A percentile compares a stretch with the other conserved stretches of the same genome.
Evolutionary conservation across 306 rosid genomes (phyloP).

Genomic region (Amphicarpaea edgeworthii): DNA sequence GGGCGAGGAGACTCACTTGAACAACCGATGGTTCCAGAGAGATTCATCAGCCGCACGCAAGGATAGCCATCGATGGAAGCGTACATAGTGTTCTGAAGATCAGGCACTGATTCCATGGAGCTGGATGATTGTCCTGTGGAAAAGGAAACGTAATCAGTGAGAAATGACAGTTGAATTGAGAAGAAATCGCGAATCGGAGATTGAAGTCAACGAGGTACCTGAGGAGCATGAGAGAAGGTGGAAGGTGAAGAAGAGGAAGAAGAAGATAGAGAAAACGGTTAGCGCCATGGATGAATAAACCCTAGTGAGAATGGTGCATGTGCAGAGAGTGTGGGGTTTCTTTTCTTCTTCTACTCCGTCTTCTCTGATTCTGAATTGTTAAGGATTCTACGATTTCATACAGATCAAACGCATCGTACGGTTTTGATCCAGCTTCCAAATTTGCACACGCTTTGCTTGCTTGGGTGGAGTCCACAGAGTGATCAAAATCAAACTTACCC

Average conservation of each 20-base stretch:
- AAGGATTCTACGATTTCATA: slow-evolving; percentile 10
- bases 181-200: background rate
- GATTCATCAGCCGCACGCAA: slow-evolving; percentile 81
- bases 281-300: slow-evolving; percentile 66
- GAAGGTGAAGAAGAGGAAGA: slow-evolving; percentile 53
- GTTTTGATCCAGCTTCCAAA: slow-evolving; percentile 16
- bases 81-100: slow-evolving; percentile 91
- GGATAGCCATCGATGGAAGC: slow-evolving; percentile 70
- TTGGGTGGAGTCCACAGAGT: background rate
- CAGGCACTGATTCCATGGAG: slow-evolving; percentile 90
- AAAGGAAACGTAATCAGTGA: slow-evolving; percentile 25
- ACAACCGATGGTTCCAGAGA: slow-evolving; percentile 90
- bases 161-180: slow-evolving; percentile 9
- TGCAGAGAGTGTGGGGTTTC: background rate
- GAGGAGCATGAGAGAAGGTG: slow-evolving; percentile 56
- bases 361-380: slow-evolving; percentile 14
- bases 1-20: slow-evolving; percentile 63
- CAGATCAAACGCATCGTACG: slow-evolving; percentile 28
- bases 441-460: background rate
- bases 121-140: slow-evolving; percentile 56
- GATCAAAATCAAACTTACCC: background rate
- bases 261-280: slow-evolving; percentile 42
- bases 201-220: slow-evolving; percentile 54
- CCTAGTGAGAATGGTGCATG: slow-evolving; percentile 43
- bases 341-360: slow-evolving; percentile 17